Base-by-base conservation (phyloP, 2,329 filamentous ascomycete genomes). In the Botrytis galanthina region DNA sequence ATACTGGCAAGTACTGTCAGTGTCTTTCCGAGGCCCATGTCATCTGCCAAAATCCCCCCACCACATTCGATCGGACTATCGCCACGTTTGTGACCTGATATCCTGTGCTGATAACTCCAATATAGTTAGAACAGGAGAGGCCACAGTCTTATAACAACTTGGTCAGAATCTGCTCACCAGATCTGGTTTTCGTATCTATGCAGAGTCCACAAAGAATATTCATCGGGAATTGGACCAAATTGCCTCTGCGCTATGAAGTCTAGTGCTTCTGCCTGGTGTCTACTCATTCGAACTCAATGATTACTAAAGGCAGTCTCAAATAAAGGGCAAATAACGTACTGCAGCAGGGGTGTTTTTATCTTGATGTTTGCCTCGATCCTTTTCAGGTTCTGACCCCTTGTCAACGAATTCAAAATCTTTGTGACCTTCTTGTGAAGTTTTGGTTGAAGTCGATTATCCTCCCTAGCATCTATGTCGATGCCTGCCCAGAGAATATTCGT, bases 31-130 rank as follows among this genome's bases (percentile, higher is more conserved):
- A 88, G 60, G 84, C 0, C 87, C 87, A 88, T 89, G 66, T 88
- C 86, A 77, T 89, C 87, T 0, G 87, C 86, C 1, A 89, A 76
- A 37, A 89, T 85, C 67, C 80, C 83, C n/a, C 92, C 92, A 16
- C 89, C 85, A 4, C 89, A 89, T 77, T 93, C 88, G 1, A 86
- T 84, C 0, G 91, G 91, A 57, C 87, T 85, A 61, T 85, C 82
- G 37, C 83, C 82, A 42, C 75, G 88, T 84, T 26, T 87, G 85
- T 48, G 90, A 85, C 90, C 91, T 9, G 93, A 97, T 78, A 98
- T 93, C 73, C 96, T 89, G 77, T 98, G 95, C 77, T 90, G 88
- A 81, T 91, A 97, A n/a, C 87, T 80, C 0, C 76, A 78, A 66
- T 66, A 37, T 29, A 66, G 37, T 42, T 32, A 62, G 60, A 26